A percentile compares a stretch with the other conserved stretches of the same genome.
phyloP scores from a whole-genome alignment of 2,329 filamentous ascomycete genomes.

The Parastagonospora nodorum region DNA sequence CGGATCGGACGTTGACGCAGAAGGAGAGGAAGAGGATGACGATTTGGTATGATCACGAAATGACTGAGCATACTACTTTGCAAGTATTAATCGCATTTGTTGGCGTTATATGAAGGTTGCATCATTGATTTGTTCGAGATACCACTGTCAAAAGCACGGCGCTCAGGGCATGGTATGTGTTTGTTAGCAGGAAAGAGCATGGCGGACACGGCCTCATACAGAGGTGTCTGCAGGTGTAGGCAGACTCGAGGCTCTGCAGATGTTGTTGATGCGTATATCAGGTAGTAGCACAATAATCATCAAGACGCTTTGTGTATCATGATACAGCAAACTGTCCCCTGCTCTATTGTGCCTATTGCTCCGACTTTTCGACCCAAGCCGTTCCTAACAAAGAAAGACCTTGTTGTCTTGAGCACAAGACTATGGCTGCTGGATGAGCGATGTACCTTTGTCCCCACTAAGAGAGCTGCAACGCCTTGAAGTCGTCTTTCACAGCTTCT shows the following conservation, averaged over 20 bases:
- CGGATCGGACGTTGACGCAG: conserved; percentile 22
- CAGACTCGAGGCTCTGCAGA: neutral
- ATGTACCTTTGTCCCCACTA: no score
- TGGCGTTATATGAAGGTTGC: conserved; percentile 4
- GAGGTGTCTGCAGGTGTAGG: neutral
- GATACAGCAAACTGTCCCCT: no score
- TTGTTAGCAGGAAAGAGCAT: neutral
- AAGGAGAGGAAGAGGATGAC: conserved; percentile 25
- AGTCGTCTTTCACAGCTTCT: no score
- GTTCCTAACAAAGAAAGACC: no score
- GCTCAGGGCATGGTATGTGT: neutral
- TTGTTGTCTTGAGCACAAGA: no score
- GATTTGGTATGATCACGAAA: neutral
- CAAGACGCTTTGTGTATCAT: no score
- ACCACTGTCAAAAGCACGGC: conserved; percentile 7
- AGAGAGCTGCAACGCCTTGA: no score
- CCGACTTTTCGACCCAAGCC: no score
- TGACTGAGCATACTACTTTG: neutral
- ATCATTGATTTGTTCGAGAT: conserved; percentile 3
- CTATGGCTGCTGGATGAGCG: no score
- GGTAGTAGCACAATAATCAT: no score
- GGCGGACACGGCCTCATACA: neutral
- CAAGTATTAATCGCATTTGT: conserved; percentile 1
- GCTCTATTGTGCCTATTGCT: no score
- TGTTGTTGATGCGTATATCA: no score